Base-by-base conservation (phyloP, 2,329 filamentous ascomycete genomes). In the Exophiala aquamarina region DNA sequence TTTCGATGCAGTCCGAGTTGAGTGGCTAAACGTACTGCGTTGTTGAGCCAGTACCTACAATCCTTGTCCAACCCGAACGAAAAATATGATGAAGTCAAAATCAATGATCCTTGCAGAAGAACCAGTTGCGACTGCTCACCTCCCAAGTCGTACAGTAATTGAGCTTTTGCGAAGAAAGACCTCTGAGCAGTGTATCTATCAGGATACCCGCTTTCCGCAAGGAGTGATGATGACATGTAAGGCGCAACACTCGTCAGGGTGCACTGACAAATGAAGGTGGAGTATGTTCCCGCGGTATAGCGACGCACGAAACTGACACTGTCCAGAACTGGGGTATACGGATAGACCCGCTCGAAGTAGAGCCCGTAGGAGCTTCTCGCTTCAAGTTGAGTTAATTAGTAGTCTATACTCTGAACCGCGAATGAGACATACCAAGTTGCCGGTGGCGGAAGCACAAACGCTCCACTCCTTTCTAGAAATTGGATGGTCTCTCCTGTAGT, bases 291-390 rank as follows among this genome's bases (percentile, higher is more conserved):
- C 37, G 54, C 50, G 49, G 49, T 50, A 47, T 57, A 58, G 40
- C 44, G 23, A 40, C 54, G 54, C 43, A 57, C 53, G 43, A 58
- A 57, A 44, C 52, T 51, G 47, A 48, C 43, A 53, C 54, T 50
- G 51, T 53, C 52, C 45, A 58, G 50, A 14, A 55, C 38, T 28
- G 56, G 52, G 43, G 39, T 40, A 46, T 53, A 57, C 18, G 54
- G 54, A 40, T 56, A 40, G 47, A 59, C 56, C 40, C 56, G 53
- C 35, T 58, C 55, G 55, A 59, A 56, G 46, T 56, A 59, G 51
- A 47, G n/a, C 48, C 48, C 56, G 56, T 29, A 59, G 38, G 43
- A 59, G 50, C 32, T 42, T 40, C 41, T 59, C 55, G 47, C 56
- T 55, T n/a, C n/a, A n/a, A n/a, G n/a, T n/a, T n/a, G n/a, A n/a